These are phyloP conservation scores for Aegilops speltoides DNA, from an alignment of 176 grass and related monocot genomes.

Conservation along the genomic window DNA sequence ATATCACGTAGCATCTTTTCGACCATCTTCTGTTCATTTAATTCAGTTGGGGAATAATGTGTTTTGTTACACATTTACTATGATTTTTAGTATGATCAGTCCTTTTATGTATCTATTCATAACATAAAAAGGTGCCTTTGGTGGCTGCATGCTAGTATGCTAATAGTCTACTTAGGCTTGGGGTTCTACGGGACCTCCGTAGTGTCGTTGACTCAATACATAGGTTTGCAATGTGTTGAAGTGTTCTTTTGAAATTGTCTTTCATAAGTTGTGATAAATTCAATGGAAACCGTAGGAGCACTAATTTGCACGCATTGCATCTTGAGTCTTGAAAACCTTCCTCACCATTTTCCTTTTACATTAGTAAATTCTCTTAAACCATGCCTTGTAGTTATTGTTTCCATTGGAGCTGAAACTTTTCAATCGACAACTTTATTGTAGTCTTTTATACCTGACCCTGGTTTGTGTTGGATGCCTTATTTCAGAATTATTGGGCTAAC, in stretches of 20 bases:
- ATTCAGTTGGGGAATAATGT: neutral
- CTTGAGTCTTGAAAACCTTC: neutral
- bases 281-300: neutral
- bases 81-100: neutral
- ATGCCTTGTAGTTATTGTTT: slow-evolving; percentile 6
- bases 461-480: neutral
- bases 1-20: neutral
- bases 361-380: neutral
- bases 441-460: neutral
- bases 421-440: neutral
- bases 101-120: neutral
- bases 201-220: neutral
- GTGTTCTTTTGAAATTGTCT: neutral
- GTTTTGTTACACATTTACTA: neutral
- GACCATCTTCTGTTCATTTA: neutral
- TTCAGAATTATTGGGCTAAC: neutral
- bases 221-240: neutral
- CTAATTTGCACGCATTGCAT: neutral
- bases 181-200: neutral
- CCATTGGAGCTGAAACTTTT: neutral
- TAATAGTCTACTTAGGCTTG: neutral
- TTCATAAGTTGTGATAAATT: neutral
- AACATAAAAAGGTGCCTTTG: neutral
- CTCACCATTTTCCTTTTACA: neutral
- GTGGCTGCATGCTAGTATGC: neutral